Base-by-base conservation (phyloP, 2,329 filamentous ascomycete genomes). In the Colletotrichum sp. region DNA sequence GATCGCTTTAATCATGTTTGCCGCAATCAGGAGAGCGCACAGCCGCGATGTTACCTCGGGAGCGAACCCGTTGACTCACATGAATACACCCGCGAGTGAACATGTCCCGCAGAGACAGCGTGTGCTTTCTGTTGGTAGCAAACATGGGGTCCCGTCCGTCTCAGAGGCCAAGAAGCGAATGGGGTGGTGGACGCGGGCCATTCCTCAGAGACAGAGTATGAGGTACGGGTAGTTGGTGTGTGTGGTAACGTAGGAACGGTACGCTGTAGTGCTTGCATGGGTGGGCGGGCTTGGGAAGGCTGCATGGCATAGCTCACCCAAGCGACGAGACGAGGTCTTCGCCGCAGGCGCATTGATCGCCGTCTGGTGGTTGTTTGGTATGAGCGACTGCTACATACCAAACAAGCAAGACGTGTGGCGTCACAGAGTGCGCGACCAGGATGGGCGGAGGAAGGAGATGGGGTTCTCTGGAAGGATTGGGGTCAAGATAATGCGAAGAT, bases 321-420 rank as follows among this genome's bases (percentile, higher is more conserved):
- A 43, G 36, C 58, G 62, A 67, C 36, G 34, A 71, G 62, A 52
- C 43, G 43, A 52, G 68, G 36, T 38, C 38, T 36, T 43, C 24
- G 34, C 43, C 32, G 38, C 43, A 52, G 62, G 72, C 56, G 62
- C 72, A 71, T 74, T 74, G 69, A 43, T 72, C 55, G 62, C 30
- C 13, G 55, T 59, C 55, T 62, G 71, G 48, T 70, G n/a, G 67
- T 32, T 48, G 68, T 56, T 24, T 38, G 73, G 58, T 38, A 36
- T 36, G 32, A 64, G 56, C 21, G 43, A 36, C 65, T 72, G 34
- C 36, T 75, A 43, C 38, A 48, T 43, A 43, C n/a, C 13, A 34
- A 58, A 58, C 52, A 72, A 26, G 73, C 63, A 75, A 73, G 73
- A 75, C 73, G 63, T 63, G 73, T 69, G 73, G 73, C 69, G 58